Evolutionary conservation across 331 rosid species (phyloP).

Genomic region (Cucumis variabilis): DNA sequence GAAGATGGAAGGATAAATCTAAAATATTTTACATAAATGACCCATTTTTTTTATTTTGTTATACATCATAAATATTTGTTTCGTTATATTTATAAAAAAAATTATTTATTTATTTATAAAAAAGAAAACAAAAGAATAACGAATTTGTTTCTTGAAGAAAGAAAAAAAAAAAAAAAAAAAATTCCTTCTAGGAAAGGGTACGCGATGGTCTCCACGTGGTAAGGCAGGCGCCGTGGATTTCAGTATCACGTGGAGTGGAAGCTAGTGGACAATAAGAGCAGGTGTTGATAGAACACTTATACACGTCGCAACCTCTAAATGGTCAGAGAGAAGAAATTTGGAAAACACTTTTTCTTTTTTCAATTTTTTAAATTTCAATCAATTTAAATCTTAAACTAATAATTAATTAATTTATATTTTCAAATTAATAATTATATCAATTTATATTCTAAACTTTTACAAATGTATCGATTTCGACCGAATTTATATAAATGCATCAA

Average conservation of each 20-base stretch:
- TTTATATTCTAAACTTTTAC: no score
- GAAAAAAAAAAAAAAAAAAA: neutral
- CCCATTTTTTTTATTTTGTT: no score
- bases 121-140: neutral
- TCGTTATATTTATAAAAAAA: no score
- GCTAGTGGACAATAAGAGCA: neutral
- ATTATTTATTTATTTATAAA: no score
- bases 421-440: no score
- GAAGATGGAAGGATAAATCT: neutral
- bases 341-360: neutral
- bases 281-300: neutral
- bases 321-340: neutral
- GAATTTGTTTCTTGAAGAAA: neutral
- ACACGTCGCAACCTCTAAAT: neutral
- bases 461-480: no score
- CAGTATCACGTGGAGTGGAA: neutral
- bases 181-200: neutral
- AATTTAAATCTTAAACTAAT: no score
- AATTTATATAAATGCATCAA: no score
- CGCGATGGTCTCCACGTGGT: conserved; percentile 22
- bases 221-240: neutral
- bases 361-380: no score
- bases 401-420: no score
- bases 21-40: no score
- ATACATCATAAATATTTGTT: no score